phyloP scores from a whole-genome alignment of 1,284 basidiomycete species.

The Tilletia walkeri region DNA sequence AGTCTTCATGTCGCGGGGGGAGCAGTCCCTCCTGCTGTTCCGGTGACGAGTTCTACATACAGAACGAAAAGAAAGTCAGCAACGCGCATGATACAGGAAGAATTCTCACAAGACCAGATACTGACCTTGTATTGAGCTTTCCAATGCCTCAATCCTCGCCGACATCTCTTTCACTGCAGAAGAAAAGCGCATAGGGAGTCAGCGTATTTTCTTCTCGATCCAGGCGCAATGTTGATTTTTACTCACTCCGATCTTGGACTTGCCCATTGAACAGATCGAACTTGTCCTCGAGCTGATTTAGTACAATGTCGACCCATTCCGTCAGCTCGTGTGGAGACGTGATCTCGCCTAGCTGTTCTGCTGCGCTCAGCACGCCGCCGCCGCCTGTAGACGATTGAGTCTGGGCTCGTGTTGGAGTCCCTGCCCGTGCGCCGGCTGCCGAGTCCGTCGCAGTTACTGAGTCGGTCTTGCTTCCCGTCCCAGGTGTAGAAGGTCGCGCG shows the following conservation, averaged over 20 bases:
- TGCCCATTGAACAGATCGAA: slow-evolving; percentile 47
- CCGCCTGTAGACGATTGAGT: background rate
- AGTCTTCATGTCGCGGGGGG: too few species aligned
- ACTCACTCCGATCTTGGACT: slow-evolving; percentile 47
- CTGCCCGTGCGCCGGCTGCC: background rate
- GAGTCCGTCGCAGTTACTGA: background rate
- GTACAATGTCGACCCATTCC: slow-evolving; percentile 52
- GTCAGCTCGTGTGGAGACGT: slow-evolving; percentile 50
- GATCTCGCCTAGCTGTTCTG: slow-evolving; percentile 26
- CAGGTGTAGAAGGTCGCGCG: background rate
- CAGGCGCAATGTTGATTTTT: too few species aligned
- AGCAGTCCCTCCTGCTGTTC: too few species aligned
- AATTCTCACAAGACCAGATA: background rate
- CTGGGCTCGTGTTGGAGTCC: background rate
- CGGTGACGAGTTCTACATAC: background rate
- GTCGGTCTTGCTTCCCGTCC: background rate
- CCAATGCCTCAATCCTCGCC: slow-evolving; percentile 48
- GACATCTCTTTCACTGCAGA: slow-evolving; percentile 53
- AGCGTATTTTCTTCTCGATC: too few species aligned
- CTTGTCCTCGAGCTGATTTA: slow-evolving; percentile 43
- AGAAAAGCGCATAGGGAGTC: background rate
- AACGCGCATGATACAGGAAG: background rate
- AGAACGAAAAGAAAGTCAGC: background rate
- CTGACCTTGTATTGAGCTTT: slow-evolving; percentile 49
- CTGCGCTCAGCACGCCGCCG: background rate